Evolutionary conservation across 139 green algal genomes (phyloP).

Genomic region (Asterochloris sp.): DNA sequence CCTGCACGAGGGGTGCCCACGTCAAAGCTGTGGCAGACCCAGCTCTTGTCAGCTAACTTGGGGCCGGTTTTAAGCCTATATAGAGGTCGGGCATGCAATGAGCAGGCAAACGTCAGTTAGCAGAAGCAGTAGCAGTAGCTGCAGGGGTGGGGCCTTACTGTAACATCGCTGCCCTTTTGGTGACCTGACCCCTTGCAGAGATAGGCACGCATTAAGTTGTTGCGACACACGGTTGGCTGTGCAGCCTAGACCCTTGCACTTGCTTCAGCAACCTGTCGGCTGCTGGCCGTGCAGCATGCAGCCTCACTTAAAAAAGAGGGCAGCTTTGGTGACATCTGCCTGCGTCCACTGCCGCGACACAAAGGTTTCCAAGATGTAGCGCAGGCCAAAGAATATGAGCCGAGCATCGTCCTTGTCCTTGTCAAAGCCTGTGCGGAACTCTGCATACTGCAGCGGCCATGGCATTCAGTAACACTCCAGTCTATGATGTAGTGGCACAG

Average conservation of each 20-base stretch:
- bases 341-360: conserved; percentile 75
- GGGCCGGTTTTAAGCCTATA: neutral
- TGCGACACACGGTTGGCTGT: no score
- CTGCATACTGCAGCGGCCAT: conserved; percentile 70
- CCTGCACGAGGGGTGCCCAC: conserved; percentile 23
- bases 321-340: conserved; percentile 72
- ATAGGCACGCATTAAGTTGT: no score
- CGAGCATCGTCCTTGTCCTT: conserved; percentile 74
- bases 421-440: conserved; percentile 77
- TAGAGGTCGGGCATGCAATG: neutral
- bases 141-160: neutral
- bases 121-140: neutral
- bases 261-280: no score
- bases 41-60: no score
- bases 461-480: neutral
- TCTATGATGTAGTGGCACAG: no score
- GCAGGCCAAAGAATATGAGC: conserved; percentile 73
- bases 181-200: no score
- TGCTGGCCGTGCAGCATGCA: neutral
- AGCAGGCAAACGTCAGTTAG: neutral
- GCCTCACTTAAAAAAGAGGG: conserved; percentile 68
- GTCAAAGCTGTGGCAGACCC: neutral
- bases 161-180: no score
- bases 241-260: no score
- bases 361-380: conserved; percentile 82